These are phyloP conservation scores for Pugionium dolabratum DNA, from an alignment of 345 rosid genomes.

Conservation along the genomic window DNA sequence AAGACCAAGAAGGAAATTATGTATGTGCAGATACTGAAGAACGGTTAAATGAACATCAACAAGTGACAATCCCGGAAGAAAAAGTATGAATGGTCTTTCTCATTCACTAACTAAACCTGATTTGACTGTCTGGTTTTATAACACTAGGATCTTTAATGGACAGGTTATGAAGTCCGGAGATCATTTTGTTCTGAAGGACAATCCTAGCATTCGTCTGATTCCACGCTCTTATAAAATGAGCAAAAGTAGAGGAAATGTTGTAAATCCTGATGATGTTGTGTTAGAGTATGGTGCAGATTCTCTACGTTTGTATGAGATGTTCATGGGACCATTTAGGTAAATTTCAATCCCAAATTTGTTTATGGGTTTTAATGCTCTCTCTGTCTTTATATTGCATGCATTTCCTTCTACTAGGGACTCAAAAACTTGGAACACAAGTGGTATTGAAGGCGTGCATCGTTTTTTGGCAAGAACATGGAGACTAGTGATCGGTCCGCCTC, in stretches of 20 bases:
- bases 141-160: background rate
- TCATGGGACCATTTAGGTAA: constrained; percentile 98
- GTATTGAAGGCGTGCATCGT: constrained; percentile 92
- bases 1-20: constrained; percentile 64
- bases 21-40: constrained; percentile 63
- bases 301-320: constrained; percentile 93
- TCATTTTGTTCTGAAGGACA: constrained; percentile 66
- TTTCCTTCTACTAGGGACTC: constrained; percentile 61
- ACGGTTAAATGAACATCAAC: constrained; percentile 50
- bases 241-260: constrained; percentile 96
- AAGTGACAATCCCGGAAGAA: constrained; percentile 64
- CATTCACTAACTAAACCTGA: constrained; percentile 20
- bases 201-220: constrained; percentile 56
- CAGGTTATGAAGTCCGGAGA: constrained; percentile 83
- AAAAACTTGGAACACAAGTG: constrained; percentile 93
- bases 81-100: constrained; percentile 50
- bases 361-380: background rate
- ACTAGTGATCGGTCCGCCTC: constrained; percentile 70
- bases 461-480: constrained; percentile 92
- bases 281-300: constrained; percentile 94
- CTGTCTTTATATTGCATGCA: constrained; percentile 5
- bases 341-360: background rate
- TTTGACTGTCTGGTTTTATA: constrained; percentile 3
- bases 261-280: constrained; percentile 89
- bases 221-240: constrained; percentile 94